Evolutionary conservation across 371 early-diverging fungal species (phyloP).

Genomic region (Caulochytrium protostelioides): DNA sequence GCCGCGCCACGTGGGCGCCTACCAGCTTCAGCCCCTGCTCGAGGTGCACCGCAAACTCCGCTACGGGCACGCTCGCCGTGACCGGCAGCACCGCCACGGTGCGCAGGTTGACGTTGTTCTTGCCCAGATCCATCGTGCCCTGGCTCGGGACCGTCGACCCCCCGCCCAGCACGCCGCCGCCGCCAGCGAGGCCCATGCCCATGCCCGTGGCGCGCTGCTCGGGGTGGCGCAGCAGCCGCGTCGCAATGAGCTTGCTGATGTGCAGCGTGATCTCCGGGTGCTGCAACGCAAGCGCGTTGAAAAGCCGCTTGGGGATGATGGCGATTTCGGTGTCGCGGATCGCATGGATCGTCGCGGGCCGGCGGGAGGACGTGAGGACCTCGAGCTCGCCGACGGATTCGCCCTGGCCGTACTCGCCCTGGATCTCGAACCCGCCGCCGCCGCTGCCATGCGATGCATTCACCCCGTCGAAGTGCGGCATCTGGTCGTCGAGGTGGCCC

Average conservation of each 20-base stretch:
- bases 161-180: too few relatives aligned
- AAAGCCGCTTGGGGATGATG: slow-evolving; percentile 81
- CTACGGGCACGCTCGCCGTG: slow-evolving; percentile 51
- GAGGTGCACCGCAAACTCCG: slow-evolving; percentile 66
- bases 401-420: slow-evolving; percentile 82
- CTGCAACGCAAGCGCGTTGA: slow-evolving; percentile 63
- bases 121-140: slow-evolving; percentile 25
- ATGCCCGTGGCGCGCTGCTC: too few relatives aligned
- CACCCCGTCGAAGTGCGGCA: too few relatives aligned
- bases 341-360: slow-evolving; percentile 80
- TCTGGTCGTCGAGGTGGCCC: too few relatives aligned
- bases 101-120: slow-evolving; percentile 70
- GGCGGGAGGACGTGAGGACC: slow-evolving; percentile 55
- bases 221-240: slow-evolving; percentile 28
- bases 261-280: slow-evolving; percentile 81
- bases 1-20: slow-evolving; percentile 45
- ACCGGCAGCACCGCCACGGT: slow-evolving; percentile 85
- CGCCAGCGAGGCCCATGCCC: too few relatives aligned
- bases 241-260: slow-evolving; percentile 73
- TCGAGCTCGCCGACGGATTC: slow-evolving; percentile 89
- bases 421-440: slow-evolving; percentile 44
- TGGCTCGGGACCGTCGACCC: too few relatives aligned
- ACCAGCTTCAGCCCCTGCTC: slow-evolving; percentile 48
- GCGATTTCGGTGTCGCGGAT: slow-evolving; percentile 91
- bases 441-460: too few relatives aligned